Percentiles rank a stretch among this genome's conserved stretches.
Conservation (phyloP, 345 rosid species). For the Eucalyptus pauciflora region DNA sequence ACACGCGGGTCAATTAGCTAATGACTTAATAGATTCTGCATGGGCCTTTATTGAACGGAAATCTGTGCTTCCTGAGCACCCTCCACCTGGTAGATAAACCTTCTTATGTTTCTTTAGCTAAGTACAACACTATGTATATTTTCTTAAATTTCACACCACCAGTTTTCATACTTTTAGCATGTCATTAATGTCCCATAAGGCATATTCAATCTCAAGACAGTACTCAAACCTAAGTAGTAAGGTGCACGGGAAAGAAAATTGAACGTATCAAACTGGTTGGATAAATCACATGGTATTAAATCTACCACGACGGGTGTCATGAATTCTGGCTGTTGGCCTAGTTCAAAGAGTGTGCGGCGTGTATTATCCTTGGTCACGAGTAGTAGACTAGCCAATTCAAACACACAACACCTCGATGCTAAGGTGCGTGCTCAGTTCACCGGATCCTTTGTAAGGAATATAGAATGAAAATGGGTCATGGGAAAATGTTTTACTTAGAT, state of each 20-base stretch:
- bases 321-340: not conserved
- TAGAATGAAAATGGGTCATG: not conserved
- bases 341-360: not conserved
- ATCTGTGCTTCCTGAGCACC: conserved; percentile 55
- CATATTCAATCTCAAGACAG: not conserved
- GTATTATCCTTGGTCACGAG: not conserved
- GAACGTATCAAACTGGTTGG: not conserved
- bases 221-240: not conserved
- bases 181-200: not conserved
- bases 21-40: conserved; percentile 52
- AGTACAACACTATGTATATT: not conserved
- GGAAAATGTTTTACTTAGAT: not conserved
- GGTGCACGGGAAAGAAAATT: not conserved
- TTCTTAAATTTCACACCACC: not conserved
- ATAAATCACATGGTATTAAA: not conserved
- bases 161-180: not conserved
- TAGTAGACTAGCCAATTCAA: not conserved
- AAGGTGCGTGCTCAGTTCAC: not conserved
- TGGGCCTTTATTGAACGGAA: conserved; percentile 39
- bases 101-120: not conserved
- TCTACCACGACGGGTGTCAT: not conserved
- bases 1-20: conserved; percentile 44
- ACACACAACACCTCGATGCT: not conserved
- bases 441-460: not conserved
- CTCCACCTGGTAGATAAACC: conserved; percentile 54